A percentile compares a stretch with the other conserved stretches of the same genome.
These are phyloP conservation scores for Heliocybe sulcata DNA, from an alignment of 1,284 basidiomycete species.

Conservation along the genomic window DNA sequence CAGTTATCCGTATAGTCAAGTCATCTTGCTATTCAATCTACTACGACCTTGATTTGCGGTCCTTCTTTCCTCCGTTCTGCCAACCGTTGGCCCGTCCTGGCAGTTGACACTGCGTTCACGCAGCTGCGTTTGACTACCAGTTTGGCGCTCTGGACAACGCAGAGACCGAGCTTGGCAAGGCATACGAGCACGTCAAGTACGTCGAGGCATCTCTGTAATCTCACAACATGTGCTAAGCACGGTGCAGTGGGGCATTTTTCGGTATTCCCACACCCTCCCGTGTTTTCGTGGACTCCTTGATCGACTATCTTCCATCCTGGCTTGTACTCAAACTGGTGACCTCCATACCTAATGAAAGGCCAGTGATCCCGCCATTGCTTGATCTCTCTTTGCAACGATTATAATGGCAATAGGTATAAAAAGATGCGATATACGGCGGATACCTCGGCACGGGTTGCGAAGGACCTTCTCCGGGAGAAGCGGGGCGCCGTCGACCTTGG, in stretches of 20 bases:
- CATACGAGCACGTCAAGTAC: slow-evolving; percentile 37
- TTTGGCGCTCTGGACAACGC: slow-evolving; percentile 34
- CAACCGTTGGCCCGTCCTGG: no score
- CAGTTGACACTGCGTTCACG: neutral
- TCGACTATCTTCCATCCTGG: neutral
- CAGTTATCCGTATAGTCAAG: neutral
- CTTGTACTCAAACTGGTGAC: neutral
- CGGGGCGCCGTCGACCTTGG: slow-evolving; percentile 22
- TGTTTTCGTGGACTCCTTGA: neutral
- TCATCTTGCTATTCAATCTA: neutral
- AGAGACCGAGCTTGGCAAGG: slow-evolving; percentile 35
- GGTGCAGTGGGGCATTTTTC: neutral
- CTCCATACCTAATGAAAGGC: neutral
- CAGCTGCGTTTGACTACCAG: slow-evolving; percentile 43
- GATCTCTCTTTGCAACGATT: neutral
- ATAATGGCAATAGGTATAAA: neutral
- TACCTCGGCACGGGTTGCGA: slow-evolving; percentile 31
- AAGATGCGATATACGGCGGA: slow-evolving; percentile 24
- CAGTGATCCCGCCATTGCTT: neutral
- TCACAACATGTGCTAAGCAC: neutral
- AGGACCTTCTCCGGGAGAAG: slow-evolving; percentile 33
- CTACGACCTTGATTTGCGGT: neutral
- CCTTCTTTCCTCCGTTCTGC: neutral
- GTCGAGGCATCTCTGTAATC: slow-evolving; percentile 2
- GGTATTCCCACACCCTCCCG: neutral